Percentiles rank a stretch among this genome's conserved stretches.
Conservation (phyloP, 2,329 filamentous ascomycete species). For the Fusarium dimerum region DNA sequence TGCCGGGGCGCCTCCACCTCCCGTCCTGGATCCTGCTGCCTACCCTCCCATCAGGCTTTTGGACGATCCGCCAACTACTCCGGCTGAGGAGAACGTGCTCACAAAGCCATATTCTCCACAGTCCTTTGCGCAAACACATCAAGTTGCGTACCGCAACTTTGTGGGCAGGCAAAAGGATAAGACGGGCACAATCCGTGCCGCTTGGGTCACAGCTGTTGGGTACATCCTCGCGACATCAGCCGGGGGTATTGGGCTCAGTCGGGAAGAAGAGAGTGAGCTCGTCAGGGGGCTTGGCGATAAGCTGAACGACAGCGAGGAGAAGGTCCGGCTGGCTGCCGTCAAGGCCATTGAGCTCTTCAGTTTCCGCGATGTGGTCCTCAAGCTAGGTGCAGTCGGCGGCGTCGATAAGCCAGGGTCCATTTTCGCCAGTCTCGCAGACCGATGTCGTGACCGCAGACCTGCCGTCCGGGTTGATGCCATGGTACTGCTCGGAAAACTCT, state of each 20-base stretch:
- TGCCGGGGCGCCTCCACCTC: conserved; percentile 76
- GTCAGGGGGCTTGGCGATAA: conserved; percentile 76
- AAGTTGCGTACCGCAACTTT: conserved; percentile 79
- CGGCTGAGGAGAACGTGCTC: conserved; percentile 61
- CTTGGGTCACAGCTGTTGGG: conserved; percentile 82
- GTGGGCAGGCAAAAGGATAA: conserved; percentile 86
- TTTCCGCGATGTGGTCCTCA: conserved; percentile 78
- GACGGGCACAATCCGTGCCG: conserved; percentile 75
- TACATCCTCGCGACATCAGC: conserved; percentile 89
- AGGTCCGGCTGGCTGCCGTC: conserved; percentile 86
- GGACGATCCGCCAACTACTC: conserved; percentile 50
- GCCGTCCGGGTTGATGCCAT: conserved; percentile 84
- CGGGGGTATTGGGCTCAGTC: conserved; percentile 83
- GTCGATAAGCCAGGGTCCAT: conserved; percentile 77
- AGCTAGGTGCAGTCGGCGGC: conserved; percentile 75
- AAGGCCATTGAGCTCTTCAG: conserved; percentile 79
- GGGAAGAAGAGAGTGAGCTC: conserved; percentile 76
- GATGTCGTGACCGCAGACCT: conserved; percentile 83
- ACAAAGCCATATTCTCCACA: conserved; percentile 84
- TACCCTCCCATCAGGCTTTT: conserved; percentile 76
- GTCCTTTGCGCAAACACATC: conserved; percentile 83
- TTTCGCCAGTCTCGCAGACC: conserved; percentile 78
- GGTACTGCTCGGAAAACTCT: conserved; percentile 79
- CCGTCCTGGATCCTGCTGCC: conserved; percentile 74
- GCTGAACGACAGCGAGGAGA: conserved; percentile 86